Base-by-base conservation (phyloP, 495 filamentous ascomycete genomes). In the Penicillium egyptiacum region DNA sequence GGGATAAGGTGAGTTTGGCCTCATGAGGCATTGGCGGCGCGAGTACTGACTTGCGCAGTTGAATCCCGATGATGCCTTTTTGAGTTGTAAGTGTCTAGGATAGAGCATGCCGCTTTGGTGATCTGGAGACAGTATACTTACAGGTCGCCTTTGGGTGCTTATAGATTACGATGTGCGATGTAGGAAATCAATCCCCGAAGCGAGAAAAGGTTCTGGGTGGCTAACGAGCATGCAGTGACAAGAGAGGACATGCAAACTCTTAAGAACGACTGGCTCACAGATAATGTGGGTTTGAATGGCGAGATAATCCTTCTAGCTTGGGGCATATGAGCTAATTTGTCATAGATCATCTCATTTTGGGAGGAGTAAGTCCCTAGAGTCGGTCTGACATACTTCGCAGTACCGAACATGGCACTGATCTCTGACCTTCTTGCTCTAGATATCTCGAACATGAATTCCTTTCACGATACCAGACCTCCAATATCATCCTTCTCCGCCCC, bases 221-320 rank as follows among this genome's bases (percentile, higher is more conserved):
- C 63, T 70, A 25, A 71, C 61, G 39, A 48, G 3, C 9, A 48
- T 28, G 30, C 58, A 90, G 88, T 92, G 64, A 92, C 86, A 50
- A 80, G 83, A 67, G 90, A 93, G 66, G 94, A 98, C 71, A 82
- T 97, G 58, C 87, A 88, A 70, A 86, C 86, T 28, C 80, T 98
- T 45, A 93, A 89, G 75, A 78, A 89, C 69, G 95, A 97, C 77
- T 98, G 94, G 94, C 78, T 98, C 47, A 98, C 93, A n/a, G 94
- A 98, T 70, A 96, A 96, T 77, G 92, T 96, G 82, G 55, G 86
- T 73, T 56, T 40, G 31, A 26, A 55, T 30, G 11, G 11, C 41
- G 20, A 55, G 17, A 55, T 50, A 45, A 50, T 41, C 26, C 52
- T 54, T 31, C n/a, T 52, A 16, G 22, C 44, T 33, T 56, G 10